Conservation (phyloP, 1,139 yeast genomes). For the Eremothecium cymbalariae region DNA sequence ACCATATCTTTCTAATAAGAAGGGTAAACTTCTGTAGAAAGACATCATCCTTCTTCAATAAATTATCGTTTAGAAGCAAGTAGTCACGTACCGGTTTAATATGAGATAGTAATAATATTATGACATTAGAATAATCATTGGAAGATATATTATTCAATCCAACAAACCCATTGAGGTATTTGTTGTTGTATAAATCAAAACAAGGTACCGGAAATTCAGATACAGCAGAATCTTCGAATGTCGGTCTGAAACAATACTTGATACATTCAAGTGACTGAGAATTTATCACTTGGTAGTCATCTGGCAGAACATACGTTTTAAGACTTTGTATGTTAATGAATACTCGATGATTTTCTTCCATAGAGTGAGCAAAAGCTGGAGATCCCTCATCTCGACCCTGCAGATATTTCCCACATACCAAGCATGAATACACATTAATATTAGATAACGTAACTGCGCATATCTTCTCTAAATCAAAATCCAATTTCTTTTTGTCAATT, state of each 20-base stretch:
- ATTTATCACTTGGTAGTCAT: conserved; percentile 23
- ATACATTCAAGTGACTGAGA: conserved; percentile 40
- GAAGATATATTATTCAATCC: conserved; percentile 51
- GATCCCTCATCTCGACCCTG: conserved; percentile 59
- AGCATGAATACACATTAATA: conserved; percentile 60
- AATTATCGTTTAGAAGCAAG: conserved; percentile 35
- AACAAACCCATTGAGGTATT: conserved; percentile 54
- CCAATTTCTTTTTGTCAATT: conserved; percentile 46
- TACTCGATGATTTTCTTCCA: conserved; percentile 55
- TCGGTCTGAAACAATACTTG: conserved; percentile 45
- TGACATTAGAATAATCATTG: conserved; percentile 48
- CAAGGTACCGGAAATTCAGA: conserved; percentile 19
- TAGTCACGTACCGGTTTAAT: conserved; percentile 44
- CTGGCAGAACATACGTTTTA: conserved; percentile 55
- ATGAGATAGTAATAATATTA: conserved; percentile 52
- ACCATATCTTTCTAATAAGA: conserved; percentile 59
- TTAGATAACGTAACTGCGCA: conserved; percentile 58
- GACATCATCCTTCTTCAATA: conserved; percentile 17
- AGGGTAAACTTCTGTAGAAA: conserved; percentile 36
- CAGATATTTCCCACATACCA: conserved; percentile 65
- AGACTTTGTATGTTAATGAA: conserved; percentile 47
- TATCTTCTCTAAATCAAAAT: conserved; percentile 62
- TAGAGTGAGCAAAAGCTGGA: conserved; percentile 61
- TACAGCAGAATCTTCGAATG: conserved; percentile 36
- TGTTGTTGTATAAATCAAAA: conserved; percentile 39